Evolutionary conservation across 139 green algal species (phyloP).

Genomic region (Trebouxia sp.): DNA sequence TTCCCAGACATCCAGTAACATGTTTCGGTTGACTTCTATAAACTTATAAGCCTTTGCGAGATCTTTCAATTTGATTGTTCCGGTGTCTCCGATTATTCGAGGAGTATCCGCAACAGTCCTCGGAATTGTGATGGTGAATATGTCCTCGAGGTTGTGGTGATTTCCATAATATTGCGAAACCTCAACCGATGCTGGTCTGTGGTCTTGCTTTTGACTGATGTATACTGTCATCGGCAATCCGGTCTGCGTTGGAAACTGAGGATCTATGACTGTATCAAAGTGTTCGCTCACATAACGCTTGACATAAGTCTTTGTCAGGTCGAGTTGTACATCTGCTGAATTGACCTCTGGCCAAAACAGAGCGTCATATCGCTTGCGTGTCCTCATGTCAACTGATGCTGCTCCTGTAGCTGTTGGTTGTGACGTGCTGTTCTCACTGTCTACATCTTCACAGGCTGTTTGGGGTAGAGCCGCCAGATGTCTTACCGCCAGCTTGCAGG

Average conservation of each 20-base stretch:
- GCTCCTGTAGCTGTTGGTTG: background rate
- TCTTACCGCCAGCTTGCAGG: background rate
- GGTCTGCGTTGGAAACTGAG: background rate
- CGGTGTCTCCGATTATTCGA: slow-evolving; percentile 1
- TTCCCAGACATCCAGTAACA: background rate
- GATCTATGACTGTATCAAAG: slow-evolving; percentile 15
- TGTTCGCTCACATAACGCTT: background rate
- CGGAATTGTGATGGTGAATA: background rate
- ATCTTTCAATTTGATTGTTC: background rate
- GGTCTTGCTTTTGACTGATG: background rate
- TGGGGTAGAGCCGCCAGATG: background rate
- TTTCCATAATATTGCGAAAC: background rate
- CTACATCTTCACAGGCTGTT: background rate
- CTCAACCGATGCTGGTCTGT: background rate
- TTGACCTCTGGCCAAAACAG: no score
- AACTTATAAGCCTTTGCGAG: background rate
- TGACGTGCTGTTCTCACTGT: background rate
- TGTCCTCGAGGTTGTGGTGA: background rate
- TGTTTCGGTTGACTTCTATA: background rate
- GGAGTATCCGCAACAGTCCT: background rate
- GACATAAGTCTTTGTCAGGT: background rate
- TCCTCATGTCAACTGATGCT: background rate
- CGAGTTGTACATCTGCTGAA: background rate
- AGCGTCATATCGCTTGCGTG: background rate
- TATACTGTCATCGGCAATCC: background rate